These are phyloP conservation scores for Austroboletus olivaceoglutinosus DNA, from an alignment of 1,284 basidiomycete species.

Conservation along the genomic window DNA sequence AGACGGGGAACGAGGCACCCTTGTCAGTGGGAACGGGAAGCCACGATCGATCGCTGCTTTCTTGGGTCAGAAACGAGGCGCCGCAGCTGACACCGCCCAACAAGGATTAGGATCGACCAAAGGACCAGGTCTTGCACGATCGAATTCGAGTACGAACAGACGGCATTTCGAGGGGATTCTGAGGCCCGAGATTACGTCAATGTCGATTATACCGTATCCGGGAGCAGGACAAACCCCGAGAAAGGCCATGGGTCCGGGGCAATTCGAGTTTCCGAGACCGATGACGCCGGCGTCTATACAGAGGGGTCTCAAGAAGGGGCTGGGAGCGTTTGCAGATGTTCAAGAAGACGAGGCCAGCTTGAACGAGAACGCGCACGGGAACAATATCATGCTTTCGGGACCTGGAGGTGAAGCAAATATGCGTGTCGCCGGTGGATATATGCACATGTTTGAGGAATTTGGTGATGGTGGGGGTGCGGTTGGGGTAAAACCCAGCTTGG, in stretches of 20 bases:
- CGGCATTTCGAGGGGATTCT: slow-evolving; percentile 25
- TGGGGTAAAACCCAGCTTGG: slow-evolving; percentile 6
- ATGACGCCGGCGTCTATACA: slow-evolving; percentile 20
- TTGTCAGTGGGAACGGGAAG: slow-evolving; percentile 11
- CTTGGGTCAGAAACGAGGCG: slow-evolving; percentile 17
- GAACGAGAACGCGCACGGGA: neutral
- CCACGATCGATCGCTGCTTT: slow-evolving; percentile 22
- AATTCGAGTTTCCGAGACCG: slow-evolving; percentile 13
- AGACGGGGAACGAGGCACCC: slow-evolving; percentile 8
- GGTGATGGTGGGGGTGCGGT: neutral
- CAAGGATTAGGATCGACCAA: neutral
- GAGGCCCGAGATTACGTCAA: slow-evolving; percentile 20
- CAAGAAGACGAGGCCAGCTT: slow-evolving; percentile 2
- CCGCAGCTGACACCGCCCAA: neutral
- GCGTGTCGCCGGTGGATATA: slow-evolving; percentile 20
- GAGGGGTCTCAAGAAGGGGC: slow-evolving; percentile 11
- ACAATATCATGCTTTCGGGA: slow-evolving; percentile 1
- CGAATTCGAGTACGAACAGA: slow-evolving; percentile 6
- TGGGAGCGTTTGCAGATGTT: slow-evolving; percentile 2
- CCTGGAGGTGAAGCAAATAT: slow-evolving; percentile 5
- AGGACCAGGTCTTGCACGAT: slow-evolving; percentile 7
- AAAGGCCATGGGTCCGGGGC: slow-evolving; percentile 7
- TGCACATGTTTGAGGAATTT: slow-evolving; percentile 19
- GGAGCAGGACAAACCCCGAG: slow-evolving; percentile 20
- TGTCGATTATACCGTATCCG: slow-evolving; percentile 28